Evolutionary conservation across 2,329 filamentous ascomycete genomes (phyloP), one percentile per base, ranked within the genome.

Genomic region (Talaromyces piceae): DNA sequence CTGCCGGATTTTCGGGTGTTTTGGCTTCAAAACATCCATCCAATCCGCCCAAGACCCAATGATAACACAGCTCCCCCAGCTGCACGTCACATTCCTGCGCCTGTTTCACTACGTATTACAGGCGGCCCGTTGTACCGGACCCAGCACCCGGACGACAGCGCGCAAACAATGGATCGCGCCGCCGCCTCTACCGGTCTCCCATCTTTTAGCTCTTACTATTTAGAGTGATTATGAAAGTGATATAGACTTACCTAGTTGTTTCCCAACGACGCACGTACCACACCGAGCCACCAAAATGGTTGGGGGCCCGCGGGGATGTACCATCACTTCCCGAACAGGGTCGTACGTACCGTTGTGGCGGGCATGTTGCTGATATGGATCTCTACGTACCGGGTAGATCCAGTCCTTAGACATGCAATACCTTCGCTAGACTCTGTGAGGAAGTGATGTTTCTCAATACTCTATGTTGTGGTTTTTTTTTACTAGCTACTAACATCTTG

Each of bases 41-140:
- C n/a, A n/a, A n/a, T n/a, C n/a, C n/a, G n/a, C n/a, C n/a, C n/a
- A n/a, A n/a, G n/a, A n/a, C n/a, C n/a, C n/a, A n/a, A n/a, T n/a
- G n/a, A n/a, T n/a, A n/a, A n/a, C n/a, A n/a, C n/a, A n/a, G n/a
- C n/a, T n/a, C n/a, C n/a, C 45, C 44, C 9, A 23, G 20, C 23
- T 23, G 30, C 39, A 30, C 41, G 7, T 31, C 47, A 53, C 51
- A 53, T 53, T 53, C 47, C 41, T 46, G 25, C 25, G 37, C 33
- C 20, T 43, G 28, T 23, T 22, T 22, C 28, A 31, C 13, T 28
- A 18, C 23, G 16, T 30, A 48, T 45, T 27, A 23, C 28, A 45
- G 13, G 20, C 49, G 49, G 49, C 31, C 49, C 49, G 45, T 47
- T 26, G 26, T 47, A 41, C 41, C 49, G 43, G 49, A 37, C n/a